Conservation (phyloP, 1,139 yeast genomes). For the Kodamaea suecica region DNA sequence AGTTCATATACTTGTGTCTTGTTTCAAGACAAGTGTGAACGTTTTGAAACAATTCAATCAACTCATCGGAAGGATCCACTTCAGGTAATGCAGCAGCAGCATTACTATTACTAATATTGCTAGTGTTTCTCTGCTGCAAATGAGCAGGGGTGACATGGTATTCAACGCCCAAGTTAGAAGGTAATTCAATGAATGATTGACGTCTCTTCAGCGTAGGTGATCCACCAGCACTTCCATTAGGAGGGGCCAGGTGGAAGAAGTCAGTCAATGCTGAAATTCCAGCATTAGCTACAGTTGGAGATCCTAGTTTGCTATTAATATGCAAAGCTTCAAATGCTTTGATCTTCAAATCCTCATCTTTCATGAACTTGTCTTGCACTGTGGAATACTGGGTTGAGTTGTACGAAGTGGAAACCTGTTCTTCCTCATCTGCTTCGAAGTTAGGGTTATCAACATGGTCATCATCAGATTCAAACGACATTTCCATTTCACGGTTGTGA, state of each 20-base stretch:
- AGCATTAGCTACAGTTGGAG: neutral
- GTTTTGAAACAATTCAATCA: slow-evolving; percentile 65
- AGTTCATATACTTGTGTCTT: slow-evolving; percentile 70
- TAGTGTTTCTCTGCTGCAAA: slow-evolving; percentile 13
- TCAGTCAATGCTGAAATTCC: neutral
- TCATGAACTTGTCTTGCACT: slow-evolving; percentile 63
- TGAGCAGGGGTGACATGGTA: slow-evolving; percentile 14
- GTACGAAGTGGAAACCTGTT: slow-evolving; percentile 27
- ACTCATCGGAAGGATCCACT: slow-evolving; percentile 67
- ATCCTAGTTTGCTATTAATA: neutral
- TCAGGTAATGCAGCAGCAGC: slow-evolving; percentile 56
- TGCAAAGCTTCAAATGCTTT: slow-evolving; percentile 59
- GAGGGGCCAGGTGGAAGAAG: slow-evolving; percentile 5
- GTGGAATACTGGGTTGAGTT: slow-evolving; percentile 60
- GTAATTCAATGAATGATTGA: slow-evolving; percentile 52
- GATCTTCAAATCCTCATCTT: slow-evolving; percentile 69
- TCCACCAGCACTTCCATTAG: slow-evolving; percentile 12
- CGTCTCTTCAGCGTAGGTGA: slow-evolving; percentile 41
- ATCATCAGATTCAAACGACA: slow-evolving; percentile 12
- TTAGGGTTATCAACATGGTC: slow-evolving; percentile 5
- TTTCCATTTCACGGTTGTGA: slow-evolving; percentile 7
- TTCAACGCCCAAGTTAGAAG: slow-evolving; percentile 17
- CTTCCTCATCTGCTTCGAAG: slow-evolving; percentile 29
- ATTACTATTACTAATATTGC: too few species aligned
- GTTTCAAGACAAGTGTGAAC: slow-evolving; percentile 70